Base-by-base conservation (phyloP, 345 rosid species). In the Psidium guajava region DNA sequence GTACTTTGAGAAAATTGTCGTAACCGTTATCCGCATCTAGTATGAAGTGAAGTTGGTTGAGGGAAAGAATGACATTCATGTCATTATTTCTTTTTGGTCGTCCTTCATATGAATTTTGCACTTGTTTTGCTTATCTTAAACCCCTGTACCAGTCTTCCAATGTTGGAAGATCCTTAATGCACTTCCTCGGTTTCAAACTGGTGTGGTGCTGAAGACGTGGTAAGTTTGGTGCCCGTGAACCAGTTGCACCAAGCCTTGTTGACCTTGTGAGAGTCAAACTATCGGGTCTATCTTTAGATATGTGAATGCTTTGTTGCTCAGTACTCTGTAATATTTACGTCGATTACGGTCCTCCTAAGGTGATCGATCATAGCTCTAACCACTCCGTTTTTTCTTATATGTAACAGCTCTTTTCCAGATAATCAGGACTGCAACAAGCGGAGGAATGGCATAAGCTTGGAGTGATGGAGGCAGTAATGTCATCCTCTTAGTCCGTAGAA, bases 391-490 rank as follows among this genome's bases (percentile, higher is more conserved):
- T 73, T 73, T 77, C 13, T n/a, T 57, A 10, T 84, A 82, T 85
- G 83, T 49, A 84, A 87, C 99, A 95, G 98, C 99, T 88, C 94
- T 97, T 32, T 95, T 97, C 92, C 98, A 97, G 94, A 95, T 95
- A 86, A 95, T 95, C 90, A 93, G 98, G 91, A 95, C 98, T 2
- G 98, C 98, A 15, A 91, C 98, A 50, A 91, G 94, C 44, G 92
- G 94, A 54, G 95, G 95, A 84, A 89, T 89, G 95, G 94, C 95
- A 2, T 93, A 89, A 90, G 21, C 32, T 73, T 47, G 82, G 85
- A 86, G 85, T 84, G 82, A 87, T 82, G 64, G 83, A 69, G 77
- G 32, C 44, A 69, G 77, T 36, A 69, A 32, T 69, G 47, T 8
- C 42, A 57, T 84, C 49, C 52, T 27, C 47, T 27, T 28, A 59